Conservation (phyloP, 2,329 filamentous ascomycete species). For the Zasmidium cellare region DNA sequence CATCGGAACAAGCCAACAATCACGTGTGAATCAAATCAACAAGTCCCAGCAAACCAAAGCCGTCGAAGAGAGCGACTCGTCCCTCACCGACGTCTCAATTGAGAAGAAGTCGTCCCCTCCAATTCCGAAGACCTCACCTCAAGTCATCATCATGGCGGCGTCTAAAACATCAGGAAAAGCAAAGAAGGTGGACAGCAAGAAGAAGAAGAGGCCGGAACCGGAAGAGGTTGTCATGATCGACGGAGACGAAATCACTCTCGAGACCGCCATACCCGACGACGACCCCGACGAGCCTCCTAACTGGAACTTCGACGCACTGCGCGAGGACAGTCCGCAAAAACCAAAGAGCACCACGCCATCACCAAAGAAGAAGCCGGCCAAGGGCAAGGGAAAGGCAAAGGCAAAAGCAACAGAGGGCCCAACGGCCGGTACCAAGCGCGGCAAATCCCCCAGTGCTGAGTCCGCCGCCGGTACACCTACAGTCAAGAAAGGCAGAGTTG, state of each 20-base stretch:
- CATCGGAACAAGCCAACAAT: neutral
- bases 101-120: neutral
- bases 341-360: neutral
- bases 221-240: too few relatives aligned
- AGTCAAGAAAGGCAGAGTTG: neutral
- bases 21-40: neutral
- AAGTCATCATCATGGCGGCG: too few relatives aligned
- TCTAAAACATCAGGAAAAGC: too few relatives aligned
- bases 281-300: too few relatives aligned
- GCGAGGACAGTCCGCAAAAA: neutral
- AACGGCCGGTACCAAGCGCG: neutral
- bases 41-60: neutral
- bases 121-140: too few relatives aligned
- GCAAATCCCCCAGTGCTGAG: neutral
- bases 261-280: too few relatives aligned
- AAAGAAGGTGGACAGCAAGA: too few relatives aligned
- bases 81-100: neutral
- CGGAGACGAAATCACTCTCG: too few relatives aligned
- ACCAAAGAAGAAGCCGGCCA: neutral
- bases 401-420: neutral
- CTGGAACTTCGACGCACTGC: too few relatives aligned
- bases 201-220: too few relatives aligned
- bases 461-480: neutral
- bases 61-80: neutral
- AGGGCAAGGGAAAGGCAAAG: neutral